Base-by-base conservation (phyloP, 768 basidiomycete genomes). In the Lactarius vividus region DNA sequence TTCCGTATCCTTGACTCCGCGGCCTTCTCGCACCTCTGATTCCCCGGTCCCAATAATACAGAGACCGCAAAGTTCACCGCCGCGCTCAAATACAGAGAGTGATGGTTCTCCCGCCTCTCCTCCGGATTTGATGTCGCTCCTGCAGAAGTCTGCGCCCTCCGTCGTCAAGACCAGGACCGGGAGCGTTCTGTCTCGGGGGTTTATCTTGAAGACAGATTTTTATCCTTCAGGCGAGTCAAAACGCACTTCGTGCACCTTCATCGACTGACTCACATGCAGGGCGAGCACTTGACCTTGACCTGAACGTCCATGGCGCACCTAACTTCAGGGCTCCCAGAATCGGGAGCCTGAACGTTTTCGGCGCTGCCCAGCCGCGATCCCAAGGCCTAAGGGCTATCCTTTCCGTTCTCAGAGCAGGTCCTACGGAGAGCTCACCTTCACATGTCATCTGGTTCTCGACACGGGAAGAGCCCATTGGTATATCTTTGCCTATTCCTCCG, bases 361-460 rank as follows among this genome's bases (percentile, higher is more conserved):
- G 96, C 16, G 93, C 89, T 6, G 96, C 97, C 2, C 97, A 98
- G 74, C 97, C 97, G 15, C 91, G 96, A 2, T 87, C 92, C 1
- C 91, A 94, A 69, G 97, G 96, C 3, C 81, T 99, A 13, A 83
- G 92, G 55, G 95, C 94, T 2, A 92, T 98, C 58, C 79, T 99
- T 4, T 93, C 93, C 26, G 82, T 94, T 13, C 83, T 99, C 7
- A 81, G 88, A 40, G 91, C 89, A 69, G 79, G 88, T 33, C 91
- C 91, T 10, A 84, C 82, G 61, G 83, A 81, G 37, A 72, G 77
- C 3, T 81, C 87, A 67, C 84, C 88, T 13, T 85, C 88, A 2
- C 89, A 87, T 71, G 92, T 92, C 3, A 88, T 96, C 33, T 99
- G 95, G 94, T 94, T 98, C 76, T 97, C 91, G 33, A 97, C 96